Base-by-base conservation (phyloP, 1,139 yeast species). In the Yamadazyma spencermartinsiae region DNA sequence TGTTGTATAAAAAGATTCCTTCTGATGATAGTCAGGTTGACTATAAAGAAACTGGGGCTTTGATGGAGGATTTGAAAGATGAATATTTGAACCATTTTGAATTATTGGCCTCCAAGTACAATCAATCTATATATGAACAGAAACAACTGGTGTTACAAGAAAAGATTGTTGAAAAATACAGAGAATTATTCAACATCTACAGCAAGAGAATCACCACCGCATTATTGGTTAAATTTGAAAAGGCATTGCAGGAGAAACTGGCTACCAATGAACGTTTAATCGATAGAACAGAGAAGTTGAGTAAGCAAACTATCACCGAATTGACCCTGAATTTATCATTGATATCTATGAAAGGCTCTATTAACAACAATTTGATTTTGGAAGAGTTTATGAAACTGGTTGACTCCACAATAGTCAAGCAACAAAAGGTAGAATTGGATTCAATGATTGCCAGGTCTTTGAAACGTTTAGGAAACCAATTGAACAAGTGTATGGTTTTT, bases 51-150 rank as follows among this genome's bases (percentile, higher is more conserved):
- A 48, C 77, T n/a, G 77, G 80, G 0, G 49, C 54, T 5, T 46
- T 56, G 4, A 61, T 82, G 54, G 52, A 56, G 15, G 63, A 62
- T 19, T 60, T 82, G 35, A 68, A 73, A 36, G 51, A 61, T 3
- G 60, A 65, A 9, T 72, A 81, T 4, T 54, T 87, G 17, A 67
- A 61, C 1, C 62, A 68, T 14, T 90, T 78, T 56, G 94, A 87
- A 53, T 52, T 68, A 11, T 71, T 73, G 43, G 97, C 97, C 1
- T 74, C 90, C 1, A 79, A 88, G 39, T 90, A 90, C 56, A 74
- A 79, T 40, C 65, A 70, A 34, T 48, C 74, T 1, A 92, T 88
- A 2, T 89, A 85, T 58, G 58, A 68, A 35, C 83, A 81, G 38
- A 84, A 84, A 54, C 73, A 83, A 39, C 49, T 49, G 1, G 68